Conservation (phyloP, 2,329 filamentous ascomycete genomes). For the Cadophora sp. region DNA sequence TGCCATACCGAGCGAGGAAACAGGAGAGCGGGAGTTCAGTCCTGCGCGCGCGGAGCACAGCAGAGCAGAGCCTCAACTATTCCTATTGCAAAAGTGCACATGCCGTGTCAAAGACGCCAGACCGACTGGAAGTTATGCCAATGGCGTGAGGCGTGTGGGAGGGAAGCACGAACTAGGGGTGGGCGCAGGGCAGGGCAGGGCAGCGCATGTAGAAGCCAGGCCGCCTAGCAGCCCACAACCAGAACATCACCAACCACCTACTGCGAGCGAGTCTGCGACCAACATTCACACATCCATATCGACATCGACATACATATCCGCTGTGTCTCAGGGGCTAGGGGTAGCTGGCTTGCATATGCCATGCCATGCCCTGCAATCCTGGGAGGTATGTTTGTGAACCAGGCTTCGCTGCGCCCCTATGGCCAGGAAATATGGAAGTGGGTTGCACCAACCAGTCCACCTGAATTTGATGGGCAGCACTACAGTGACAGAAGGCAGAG, state of each 20-base stretch:
- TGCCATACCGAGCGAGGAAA: background rate
- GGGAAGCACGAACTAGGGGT: background rate
- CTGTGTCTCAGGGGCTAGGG: background rate
- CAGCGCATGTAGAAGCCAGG: background rate
- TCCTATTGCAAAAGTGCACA: slow-evolving; percentile 1
- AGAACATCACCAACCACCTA: background rate
- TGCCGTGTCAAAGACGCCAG: background rate
- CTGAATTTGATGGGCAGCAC: background rate
- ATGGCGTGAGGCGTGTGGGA: background rate
- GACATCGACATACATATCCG: too few species aligned
- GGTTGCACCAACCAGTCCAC: background rate
- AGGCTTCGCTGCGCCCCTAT: slow-evolving; percentile 9
- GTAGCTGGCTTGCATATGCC: background rate
- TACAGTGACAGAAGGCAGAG: background rate
- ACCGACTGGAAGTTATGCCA: background rate
- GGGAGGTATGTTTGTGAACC: background rate
- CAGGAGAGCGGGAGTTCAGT: too few species aligned
- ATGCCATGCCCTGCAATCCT: slow-evolving; percentile 6
- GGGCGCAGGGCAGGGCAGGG: background rate
- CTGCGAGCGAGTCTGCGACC: too few species aligned
- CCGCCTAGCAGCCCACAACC: background rate
- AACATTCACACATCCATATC: background rate
- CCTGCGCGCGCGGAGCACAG: too few species aligned
- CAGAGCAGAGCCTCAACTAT: background rate
- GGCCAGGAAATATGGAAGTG: background rate